Conservation (phyloP, 805 yeast genomes). For the Hanseniaspora singularis region DNA sequence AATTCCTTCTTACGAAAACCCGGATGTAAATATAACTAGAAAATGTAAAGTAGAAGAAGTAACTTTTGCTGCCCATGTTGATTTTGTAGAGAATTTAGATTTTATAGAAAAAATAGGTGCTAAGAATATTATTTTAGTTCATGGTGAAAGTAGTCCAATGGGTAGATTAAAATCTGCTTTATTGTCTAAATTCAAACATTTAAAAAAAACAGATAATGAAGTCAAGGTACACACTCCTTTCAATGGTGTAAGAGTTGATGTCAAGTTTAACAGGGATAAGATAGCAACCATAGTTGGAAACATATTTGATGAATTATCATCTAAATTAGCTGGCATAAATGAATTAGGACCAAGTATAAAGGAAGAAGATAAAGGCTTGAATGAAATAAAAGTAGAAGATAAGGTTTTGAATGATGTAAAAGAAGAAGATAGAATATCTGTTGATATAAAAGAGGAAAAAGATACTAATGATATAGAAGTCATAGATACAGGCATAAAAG, state of each 20-base stretch:
- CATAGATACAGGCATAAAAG: constrained; percentile 27
- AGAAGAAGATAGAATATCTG: constrained; percentile 38
- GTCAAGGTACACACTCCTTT: constrained; percentile 85
- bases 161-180: constrained; percentile 91
- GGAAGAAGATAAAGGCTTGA: not conserved
- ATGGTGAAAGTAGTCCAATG: constrained; percentile 98
- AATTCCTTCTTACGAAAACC: constrained; percentile 72
- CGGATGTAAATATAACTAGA: constrained; percentile 76
- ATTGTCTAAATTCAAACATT: constrained; percentile 67
- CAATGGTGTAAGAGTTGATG: constrained; percentile 67
- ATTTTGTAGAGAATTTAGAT: constrained; percentile 81
- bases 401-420: constrained; percentile 62
- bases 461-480: constrained; percentile 32
- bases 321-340: no score
- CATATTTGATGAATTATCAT: constrained; percentile 37
- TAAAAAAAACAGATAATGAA: constrained; percentile 78
- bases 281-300: constrained; percentile 65
- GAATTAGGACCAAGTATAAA: no score
- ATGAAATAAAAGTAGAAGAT: constrained; percentile 8
- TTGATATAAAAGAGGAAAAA: no score
- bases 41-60: constrained; percentile 81
- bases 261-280: constrained; percentile 72
- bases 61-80: constrained; percentile 99
- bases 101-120: constrained; percentile 86
- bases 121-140: constrained; percentile 75